A percentile compares a stretch with the other conserved stretches of the same genome.
Evolutionary conservation across 768 basidiomycete species (phyloP).

Genomic region (Termitomyces sp.): DNA sequence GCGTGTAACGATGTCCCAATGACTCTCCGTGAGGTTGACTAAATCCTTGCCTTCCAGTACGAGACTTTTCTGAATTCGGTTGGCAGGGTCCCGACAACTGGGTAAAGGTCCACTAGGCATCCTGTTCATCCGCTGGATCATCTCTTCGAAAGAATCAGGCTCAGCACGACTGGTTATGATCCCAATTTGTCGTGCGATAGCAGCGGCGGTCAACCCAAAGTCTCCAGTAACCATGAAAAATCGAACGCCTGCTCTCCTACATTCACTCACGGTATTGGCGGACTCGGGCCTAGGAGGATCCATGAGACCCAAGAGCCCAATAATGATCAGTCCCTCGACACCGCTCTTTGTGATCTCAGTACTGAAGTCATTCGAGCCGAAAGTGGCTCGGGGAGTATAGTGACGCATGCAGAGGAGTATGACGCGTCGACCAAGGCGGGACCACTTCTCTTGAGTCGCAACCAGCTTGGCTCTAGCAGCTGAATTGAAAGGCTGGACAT

Average conservation of each 20-base stretch:
- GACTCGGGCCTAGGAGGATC: constrained; percentile 53
- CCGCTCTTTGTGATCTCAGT: constrained; percentile 33
- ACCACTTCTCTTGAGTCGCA: constrained; percentile 33
- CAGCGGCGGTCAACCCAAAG: constrained; percentile 46
- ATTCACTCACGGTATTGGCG: too few relatives aligned
- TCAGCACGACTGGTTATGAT: constrained; percentile 29
- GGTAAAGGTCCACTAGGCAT: constrained; percentile 2
- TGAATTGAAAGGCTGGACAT: constrained; percentile 21
- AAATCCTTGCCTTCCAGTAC: constrained; percentile 16
- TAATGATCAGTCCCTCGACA: constrained; percentile 34
- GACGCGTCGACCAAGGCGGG: constrained; percentile 48
- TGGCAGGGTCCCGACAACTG: constrained; percentile 17
- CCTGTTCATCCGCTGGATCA: constrained; percentile 4
- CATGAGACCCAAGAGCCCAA: constrained; percentile 48
- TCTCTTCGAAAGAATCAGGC: too few relatives aligned
- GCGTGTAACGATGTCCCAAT: too few relatives aligned
- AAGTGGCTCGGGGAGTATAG: constrained; percentile 15
- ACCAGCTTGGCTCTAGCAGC: constrained; percentile 14
- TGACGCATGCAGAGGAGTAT: constrained; percentile 36
- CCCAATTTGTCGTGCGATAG: constrained; percentile 42
- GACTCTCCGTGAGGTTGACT: too few relatives aligned
- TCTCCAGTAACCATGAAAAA: constrained; percentile 58
- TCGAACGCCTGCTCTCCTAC: constrained; percentile 45
- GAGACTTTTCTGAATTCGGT: constrained; percentile 29
- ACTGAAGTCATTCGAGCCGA: constrained; percentile 14